Evolutionary conservation across 441 rosid genomes (phyloP).

Genomic region (Cnidoscolus chayamansa): DNA sequence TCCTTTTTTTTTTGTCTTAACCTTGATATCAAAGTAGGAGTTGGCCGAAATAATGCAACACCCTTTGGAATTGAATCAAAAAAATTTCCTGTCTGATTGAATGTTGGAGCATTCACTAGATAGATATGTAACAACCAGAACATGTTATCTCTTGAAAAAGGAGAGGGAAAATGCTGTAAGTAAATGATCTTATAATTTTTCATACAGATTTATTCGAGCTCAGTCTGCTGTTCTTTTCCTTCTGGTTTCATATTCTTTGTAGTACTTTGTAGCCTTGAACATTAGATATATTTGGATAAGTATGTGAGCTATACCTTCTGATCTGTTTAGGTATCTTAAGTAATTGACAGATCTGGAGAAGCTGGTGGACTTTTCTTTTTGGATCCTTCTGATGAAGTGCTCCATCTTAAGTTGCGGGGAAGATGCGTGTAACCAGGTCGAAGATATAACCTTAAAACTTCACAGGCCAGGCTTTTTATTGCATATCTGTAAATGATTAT

Average conservation of each 20-base stretch:
- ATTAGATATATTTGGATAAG: background rate
- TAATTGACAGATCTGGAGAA: background rate
- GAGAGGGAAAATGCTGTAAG: slow-evolving; percentile 42
- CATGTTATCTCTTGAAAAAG: slow-evolving; percentile 19
- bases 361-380: background rate
- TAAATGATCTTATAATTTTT: slow-evolving; percentile 43
- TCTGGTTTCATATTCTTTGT: slow-evolving; percentile 1
- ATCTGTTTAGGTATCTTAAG: background rate
- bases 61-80: slow-evolving; percentile 28
- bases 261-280: background rate
- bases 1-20: slow-evolving; percentile 9
- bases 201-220: slow-evolving; percentile 30
- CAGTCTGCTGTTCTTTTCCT: slow-evolving; percentile 6
- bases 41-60: slow-evolving; percentile 38
- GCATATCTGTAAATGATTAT: background rate
- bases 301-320: background rate
- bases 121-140: slow-evolving; percentile 27
- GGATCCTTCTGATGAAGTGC: background rate
- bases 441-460: background rate
- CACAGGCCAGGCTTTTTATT: background rate
- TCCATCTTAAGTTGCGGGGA: background rate
- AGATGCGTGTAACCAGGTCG: background rate
- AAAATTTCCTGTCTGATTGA: slow-evolving; percentile 26
- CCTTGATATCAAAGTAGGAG: slow-evolving; percentile 34
- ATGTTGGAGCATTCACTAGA: slow-evolving; percentile 29